These are phyloP conservation scores for Aspergillus pseudoviridinutans DNA, from an alignment of 2,329 filamentous ascomycete genomes.

Conservation along the genomic window DNA sequence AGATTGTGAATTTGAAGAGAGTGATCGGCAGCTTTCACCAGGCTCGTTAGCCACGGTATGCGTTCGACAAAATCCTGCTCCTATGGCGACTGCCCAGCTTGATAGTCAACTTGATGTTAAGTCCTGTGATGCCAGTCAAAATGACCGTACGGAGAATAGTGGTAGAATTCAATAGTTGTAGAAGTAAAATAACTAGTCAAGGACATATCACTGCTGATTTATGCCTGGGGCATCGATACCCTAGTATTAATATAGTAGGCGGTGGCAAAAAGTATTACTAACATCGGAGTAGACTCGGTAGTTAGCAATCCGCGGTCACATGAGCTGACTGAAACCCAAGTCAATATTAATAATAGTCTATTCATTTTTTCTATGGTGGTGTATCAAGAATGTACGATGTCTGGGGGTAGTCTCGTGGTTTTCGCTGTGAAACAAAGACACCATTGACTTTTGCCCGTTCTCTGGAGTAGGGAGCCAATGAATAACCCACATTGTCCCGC, in stretches of 20 bases:
- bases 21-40: background rate
- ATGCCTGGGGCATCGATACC: background rate
- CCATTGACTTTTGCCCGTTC: too few relatives aligned
- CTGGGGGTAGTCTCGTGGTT: too few relatives aligned
- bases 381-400: too few relatives aligned
- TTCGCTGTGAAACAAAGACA: too few relatives aligned
- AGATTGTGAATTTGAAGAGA: background rate
- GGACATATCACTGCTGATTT: background rate
- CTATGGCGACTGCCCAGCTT: background rate
- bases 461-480: too few relatives aligned
- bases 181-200: background rate
- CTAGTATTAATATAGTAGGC: slow-evolving; percentile 8
- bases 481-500: background rate
- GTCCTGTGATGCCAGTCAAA: background rate
- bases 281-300: background rate
- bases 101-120: background rate
- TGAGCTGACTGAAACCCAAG: too few relatives aligned
- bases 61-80: background rate
- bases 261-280: slow-evolving; percentile 5
- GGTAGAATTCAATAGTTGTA: background rate
- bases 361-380: too few relatives aligned
- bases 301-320: background rate
- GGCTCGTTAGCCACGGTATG: background rate
- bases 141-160: background rate
- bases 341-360: too few relatives aligned